These are phyloP conservation scores for Pilasporangium apinafurcum DNA, from an alignment of 352 stramenopile genomes.

Conservation along the genomic window DNA sequence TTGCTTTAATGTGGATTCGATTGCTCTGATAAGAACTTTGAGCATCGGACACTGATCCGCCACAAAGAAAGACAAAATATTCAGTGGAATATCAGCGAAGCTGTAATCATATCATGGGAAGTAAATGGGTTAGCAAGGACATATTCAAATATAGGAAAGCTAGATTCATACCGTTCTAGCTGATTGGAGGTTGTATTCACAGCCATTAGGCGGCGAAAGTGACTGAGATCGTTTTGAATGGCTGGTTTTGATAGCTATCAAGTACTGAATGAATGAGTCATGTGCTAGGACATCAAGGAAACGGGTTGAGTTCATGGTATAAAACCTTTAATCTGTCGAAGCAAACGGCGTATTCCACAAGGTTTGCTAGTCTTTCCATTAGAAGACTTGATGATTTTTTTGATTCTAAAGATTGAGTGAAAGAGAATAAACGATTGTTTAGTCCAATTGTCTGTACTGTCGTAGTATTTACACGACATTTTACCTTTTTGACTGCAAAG, in stretches of 20 bases:
- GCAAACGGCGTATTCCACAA: constrained; percentile 43
- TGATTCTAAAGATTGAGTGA: constrained; percentile 15
- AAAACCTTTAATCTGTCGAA: constrained; percentile 47
- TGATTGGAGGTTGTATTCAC: constrained; percentile 33
- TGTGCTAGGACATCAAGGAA: background rate
- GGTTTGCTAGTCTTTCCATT: constrained; percentile 44
- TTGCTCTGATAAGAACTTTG: constrained; percentile 36
- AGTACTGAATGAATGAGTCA: too few species aligned
- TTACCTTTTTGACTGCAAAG: constrained; percentile 45
- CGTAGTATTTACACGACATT: background rate
- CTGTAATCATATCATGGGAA: constrained; percentile 4
- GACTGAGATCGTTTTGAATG: constrained; percentile 62
- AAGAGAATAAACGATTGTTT: constrained; percentile 3
- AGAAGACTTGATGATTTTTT: constrained; percentile 25
- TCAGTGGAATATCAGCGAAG: constrained; percentile 29
- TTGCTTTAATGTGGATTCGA: constrained; percentile 27
- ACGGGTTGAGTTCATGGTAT: background rate
- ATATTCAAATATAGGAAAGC: background rate
- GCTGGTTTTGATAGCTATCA: constrained; percentile 28
- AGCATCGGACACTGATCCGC: constrained; percentile 54
- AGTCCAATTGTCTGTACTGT: background rate
- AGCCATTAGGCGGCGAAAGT: constrained; percentile 41
- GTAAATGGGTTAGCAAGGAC: background rate
- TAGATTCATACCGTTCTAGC: constrained; percentile 26
- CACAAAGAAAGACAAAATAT: constrained; percentile 59